Percentiles rank a stretch among this genome's conserved stretches.
phyloP scores from a whole-genome alignment of 2,329 filamentous ascomycete species.

The Dendrostoma leiphaemia region DNA sequence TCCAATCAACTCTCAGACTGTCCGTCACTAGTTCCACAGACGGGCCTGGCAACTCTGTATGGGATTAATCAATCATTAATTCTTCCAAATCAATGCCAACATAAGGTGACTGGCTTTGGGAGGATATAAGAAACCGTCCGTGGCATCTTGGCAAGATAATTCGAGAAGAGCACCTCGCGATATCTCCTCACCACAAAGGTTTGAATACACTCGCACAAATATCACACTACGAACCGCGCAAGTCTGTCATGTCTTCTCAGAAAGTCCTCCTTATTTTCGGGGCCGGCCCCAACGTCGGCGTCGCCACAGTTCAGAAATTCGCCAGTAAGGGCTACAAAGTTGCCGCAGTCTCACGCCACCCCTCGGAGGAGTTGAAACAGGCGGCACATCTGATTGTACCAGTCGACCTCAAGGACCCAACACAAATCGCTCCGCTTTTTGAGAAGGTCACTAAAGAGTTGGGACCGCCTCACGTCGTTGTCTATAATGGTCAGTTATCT shows the following conservation, averaged over 20 bases:
- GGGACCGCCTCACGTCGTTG: slow-evolving; percentile 39
- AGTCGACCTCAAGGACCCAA: slow-evolving; percentile 34
- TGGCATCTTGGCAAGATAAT: too few species aligned
- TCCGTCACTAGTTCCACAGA: too few species aligned
- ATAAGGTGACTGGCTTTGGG: too few species aligned
- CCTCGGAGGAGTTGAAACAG: slow-evolving; percentile 28
- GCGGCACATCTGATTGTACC: slow-evolving; percentile 30
- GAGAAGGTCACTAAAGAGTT: slow-evolving; percentile 32
- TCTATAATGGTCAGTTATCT: slow-evolving; percentile 37
- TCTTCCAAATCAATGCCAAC: too few species aligned
- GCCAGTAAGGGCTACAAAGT: slow-evolving; percentile 40
- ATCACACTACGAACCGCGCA: neutral
- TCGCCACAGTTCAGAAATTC: slow-evolving; percentile 34
- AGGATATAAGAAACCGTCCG: too few species aligned
- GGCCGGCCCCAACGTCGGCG: slow-evolving; percentile 39
- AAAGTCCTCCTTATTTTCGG: slow-evolving; percentile 39
- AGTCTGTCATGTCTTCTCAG: slow-evolving; percentile 17
- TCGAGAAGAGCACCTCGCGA: too few species aligned
- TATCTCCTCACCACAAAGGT: too few species aligned
- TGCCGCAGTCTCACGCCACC: slow-evolving; percentile 34
- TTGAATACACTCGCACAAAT: neutral
- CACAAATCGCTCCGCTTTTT: slow-evolving; percentile 35
- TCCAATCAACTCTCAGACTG: too few species aligned
- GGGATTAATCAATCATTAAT: too few species aligned
- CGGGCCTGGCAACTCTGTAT: too few species aligned